Evolutionary conservation across 2,329 filamentous ascomycete species (phyloP), one percentile per base, ranked within the genome.

Genomic region (Pseudomassariella vexata): DNA sequence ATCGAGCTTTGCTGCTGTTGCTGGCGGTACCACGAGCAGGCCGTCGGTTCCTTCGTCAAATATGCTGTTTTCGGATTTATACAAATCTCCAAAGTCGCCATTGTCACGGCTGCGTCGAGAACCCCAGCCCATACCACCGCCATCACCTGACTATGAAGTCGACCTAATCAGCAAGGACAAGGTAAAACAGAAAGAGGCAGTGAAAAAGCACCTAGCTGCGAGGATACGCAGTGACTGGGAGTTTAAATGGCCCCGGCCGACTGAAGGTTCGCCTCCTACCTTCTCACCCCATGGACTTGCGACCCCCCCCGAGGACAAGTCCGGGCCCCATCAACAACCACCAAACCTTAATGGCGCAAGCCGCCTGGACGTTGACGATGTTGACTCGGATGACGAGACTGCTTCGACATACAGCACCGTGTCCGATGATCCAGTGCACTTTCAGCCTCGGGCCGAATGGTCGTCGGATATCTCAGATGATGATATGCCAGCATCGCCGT

Each of bases 131-230:
- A 37, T 35, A 42, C 48, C 39, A 51, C 48, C 34, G 32, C 37
- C 39, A 26, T 40, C 41, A 28, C 43, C 58, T 25, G 62, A 77
- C 45, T 72, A 76, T 45, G 71, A 80, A 39, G 65, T 72, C 14
- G 77, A 81, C 47, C 62, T 82, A 5, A 55, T 77, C 30, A 79
- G 72, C 50, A 70, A 65, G 47, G 77, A 82, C 50, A 80, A 79
- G 51, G 40, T 55, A 17, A 77, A 70, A 56, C 73, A 79, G 44
- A 81, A 80, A 48, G 73, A 77, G 24, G 77, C 77, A 9, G 69
- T 82, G 21, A 73, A 63, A 46, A 68, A 62, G 30, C 73, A 70
- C 42, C 56, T 82, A 2, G 55, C 60, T 3, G 62, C 66, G 15
- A 73, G 68, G 42, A 59, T 82, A 24, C 69, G 66, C 39, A 66